Percentiles rank a stretch among this genome's conserved stretches.
phyloP scores from a whole-genome alignment of 306 rosid genomes.

The Cicer bijugum region DNA sequence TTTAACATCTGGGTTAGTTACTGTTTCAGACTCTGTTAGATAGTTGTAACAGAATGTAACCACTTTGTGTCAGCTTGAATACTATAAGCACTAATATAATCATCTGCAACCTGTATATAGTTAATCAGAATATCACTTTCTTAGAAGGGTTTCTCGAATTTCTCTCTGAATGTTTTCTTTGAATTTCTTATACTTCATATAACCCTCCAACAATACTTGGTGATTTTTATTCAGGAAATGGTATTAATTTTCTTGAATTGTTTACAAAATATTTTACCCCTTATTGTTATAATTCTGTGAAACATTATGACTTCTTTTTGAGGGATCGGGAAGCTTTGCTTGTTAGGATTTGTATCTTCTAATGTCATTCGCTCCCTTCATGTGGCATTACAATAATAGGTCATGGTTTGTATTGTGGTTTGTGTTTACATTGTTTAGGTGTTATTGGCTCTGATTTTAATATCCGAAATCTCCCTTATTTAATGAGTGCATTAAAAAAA shows the following conservation, averaged over 20 bases:
- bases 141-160: background rate
- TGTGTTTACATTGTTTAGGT: background rate
- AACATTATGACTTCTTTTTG: constrained; percentile 2
- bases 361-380: background rate
- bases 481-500: background rate
- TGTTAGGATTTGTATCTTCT: constrained; percentile 13
- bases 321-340: background rate
- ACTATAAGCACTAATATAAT: background rate
- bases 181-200: background rate
- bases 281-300: constrained; percentile 5
- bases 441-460: background rate
- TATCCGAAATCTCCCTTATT: background rate
- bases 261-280: background rate
- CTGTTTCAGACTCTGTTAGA: background rate
- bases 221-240: constrained; percentile 30
- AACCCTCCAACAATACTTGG: background rate
- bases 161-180: background rate
- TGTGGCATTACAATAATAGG: background rate
- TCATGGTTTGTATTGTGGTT: constrained; percentile 15
- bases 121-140: background rate
- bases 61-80: background rate
- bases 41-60: background rate
- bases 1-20: background rate
- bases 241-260: background rate
- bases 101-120: background rate